phyloP scores from a whole-genome alignment of 106 monocot species.

The Narthecium ossifragum region DNA sequence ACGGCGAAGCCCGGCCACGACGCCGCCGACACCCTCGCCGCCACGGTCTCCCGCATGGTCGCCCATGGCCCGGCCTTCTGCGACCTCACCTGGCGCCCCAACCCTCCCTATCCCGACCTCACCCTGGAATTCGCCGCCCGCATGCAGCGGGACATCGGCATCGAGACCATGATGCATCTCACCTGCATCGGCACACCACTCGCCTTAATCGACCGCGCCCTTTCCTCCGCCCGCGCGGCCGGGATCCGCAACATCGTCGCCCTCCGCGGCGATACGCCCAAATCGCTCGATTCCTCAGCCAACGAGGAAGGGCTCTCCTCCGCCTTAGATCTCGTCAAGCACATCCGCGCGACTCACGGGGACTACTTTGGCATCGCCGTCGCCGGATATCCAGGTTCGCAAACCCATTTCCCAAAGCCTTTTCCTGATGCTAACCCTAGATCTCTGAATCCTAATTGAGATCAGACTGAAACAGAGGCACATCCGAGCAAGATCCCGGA shows the following conservation, averaged over 20 bases:
- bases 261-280: conserved; percentile 45
- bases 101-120: conserved; percentile 22
- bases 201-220: conserved; percentile 33
- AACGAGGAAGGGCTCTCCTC: conserved; percentile 19
- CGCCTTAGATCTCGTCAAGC: conserved; percentile 48
- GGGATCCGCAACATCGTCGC: conserved; percentile 57
- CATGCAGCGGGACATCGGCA: conserved; percentile 39
- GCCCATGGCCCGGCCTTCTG: conserved; percentile 36
- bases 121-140: conserved; percentile 39
- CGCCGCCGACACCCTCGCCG: conserved; percentile 16
- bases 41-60: conserved; percentile 29
- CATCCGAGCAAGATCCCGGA: conserved; percentile 36
- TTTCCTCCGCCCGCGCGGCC: conserved; percentile 15
- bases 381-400: conserved; percentile 63
- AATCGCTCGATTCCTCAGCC: conserved; percentile 6
- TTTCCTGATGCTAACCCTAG: neutral
- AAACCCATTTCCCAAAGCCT: neutral
- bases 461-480: no score
- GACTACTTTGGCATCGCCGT: conserved; percentile 57
- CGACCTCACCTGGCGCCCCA: conserved; percentile 66
- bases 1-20: conserved; percentile 33
- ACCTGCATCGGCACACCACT: conserved; percentile 42
- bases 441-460: neutral
- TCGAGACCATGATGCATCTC: conserved; percentile 71
- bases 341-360: conserved; percentile 37